Evolutionary conservation across 768 basidiomycete species (phyloP).

Genomic region (Mycena crocata): DNA sequence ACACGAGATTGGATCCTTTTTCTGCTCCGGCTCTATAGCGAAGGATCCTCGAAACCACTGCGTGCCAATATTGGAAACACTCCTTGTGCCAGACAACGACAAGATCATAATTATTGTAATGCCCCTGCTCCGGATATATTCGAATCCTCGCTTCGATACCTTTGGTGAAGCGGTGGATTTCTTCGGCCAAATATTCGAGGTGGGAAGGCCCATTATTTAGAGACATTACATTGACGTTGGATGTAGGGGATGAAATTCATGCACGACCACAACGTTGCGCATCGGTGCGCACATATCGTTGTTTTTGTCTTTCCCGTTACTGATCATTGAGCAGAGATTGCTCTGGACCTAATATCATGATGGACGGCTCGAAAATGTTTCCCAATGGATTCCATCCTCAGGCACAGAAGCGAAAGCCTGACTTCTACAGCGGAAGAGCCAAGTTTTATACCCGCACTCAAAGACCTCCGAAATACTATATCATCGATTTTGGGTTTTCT

Average conservation of each 20-base stretch:
- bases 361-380: conserved; percentile 45
- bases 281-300: conserved; percentile 45
- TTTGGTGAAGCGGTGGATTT: conserved; percentile 49
- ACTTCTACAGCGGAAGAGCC: background rate
- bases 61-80: conserved; percentile 40
- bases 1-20: conserved; percentile 37
- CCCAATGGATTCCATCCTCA: conserved; percentile 43
- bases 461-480: conserved; percentile 47
- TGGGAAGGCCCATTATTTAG: conserved; percentile 14
- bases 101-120: conserved; percentile 41
- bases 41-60: conserved; percentile 48
- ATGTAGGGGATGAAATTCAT: conserved; percentile 48
- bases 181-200: conserved; percentile 48
- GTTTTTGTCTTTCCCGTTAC: background rate
- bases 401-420: background rate
- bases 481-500: conserved; percentile 55
- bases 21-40: conserved; percentile 24
- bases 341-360: conserved; percentile 46
- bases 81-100: conserved; percentile 36
- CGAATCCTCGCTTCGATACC: conserved; percentile 46
- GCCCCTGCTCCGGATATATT: conserved; percentile 39
- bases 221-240: too few species aligned
- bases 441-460: conserved; percentile 43
- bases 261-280: conserved; percentile 42
- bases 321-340: conserved; percentile 34